Percentiles rank a stretch among this genome's conserved stretches.
Evolutionary conservation across 176 grass and related monocot genomes (phyloP).

Genomic region (Oryza officinalis): DNA sequence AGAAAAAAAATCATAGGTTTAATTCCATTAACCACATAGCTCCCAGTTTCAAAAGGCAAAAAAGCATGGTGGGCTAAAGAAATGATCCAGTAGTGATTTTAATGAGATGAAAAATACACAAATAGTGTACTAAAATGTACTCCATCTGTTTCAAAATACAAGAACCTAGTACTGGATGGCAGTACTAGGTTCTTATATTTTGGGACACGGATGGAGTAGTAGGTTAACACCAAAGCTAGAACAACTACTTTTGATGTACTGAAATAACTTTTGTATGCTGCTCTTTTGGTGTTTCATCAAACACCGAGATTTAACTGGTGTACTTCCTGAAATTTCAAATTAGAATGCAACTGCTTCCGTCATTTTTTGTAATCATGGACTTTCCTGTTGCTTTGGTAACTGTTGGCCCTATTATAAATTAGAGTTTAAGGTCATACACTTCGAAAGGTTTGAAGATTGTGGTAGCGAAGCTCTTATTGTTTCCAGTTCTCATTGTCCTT

Average conservation of each 20-base stretch:
- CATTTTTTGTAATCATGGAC: background rate
- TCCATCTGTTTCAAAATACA: too few relatives aligned
- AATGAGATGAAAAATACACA: background rate
- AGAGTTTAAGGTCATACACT: background rate
- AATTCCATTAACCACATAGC: background rate
- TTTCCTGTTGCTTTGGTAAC: slow-evolving; percentile 21
- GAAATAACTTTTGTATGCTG: background rate
- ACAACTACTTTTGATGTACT: slow-evolving; percentile 15
- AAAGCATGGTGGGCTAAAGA: background rate
- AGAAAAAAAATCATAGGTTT: background rate
- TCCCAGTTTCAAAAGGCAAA: background rate
- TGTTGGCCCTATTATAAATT: slow-evolving; percentile 17
- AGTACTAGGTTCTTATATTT: too few relatives aligned
- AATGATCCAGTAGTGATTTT: background rate
- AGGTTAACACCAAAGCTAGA: background rate
- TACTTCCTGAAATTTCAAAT: slow-evolving; percentile 20
- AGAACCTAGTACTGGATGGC: too few relatives aligned
- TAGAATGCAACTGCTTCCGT: slow-evolving; percentile 3
- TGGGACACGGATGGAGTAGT: too few relatives aligned
- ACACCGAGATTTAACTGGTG: background rate
- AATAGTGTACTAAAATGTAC: background rate
- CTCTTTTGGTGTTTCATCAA: slow-evolving; percentile 3
- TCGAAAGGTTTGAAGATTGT: slow-evolving; percentile 30
- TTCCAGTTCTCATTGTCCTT: slow-evolving; percentile 3
- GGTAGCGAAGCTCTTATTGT: slow-evolving; percentile 1